Conservation (phyloP, 148 eudicot genomes). For the Diospyros lotus region DNA sequence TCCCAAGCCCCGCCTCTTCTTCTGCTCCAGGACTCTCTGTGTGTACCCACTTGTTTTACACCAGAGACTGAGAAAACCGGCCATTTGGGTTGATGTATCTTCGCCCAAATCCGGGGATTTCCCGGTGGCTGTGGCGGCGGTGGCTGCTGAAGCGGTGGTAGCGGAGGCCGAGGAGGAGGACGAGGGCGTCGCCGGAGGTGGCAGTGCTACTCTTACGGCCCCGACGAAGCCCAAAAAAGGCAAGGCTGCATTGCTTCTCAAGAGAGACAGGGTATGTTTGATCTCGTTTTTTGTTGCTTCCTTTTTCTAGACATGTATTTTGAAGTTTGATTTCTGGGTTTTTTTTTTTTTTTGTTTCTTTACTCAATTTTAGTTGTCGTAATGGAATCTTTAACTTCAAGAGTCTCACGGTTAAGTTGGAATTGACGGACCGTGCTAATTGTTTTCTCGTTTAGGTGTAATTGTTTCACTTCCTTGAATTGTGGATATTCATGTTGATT, state of each 20-base stretch:
- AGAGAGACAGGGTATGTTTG: conserved; percentile 70
- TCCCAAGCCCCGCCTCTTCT: not conserved
- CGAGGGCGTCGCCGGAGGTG: conserved; percentile 24
- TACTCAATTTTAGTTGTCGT: not conserved
- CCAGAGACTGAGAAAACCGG: not conserved
- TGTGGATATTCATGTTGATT: too few species aligned
- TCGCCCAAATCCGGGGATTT: not conserved
- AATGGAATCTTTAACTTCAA: not conserved
- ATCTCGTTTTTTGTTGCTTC: not conserved
- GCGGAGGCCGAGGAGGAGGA: conserved; percentile 23
- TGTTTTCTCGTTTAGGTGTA: too few species aligned
- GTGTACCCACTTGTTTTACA: conserved; percentile 3
- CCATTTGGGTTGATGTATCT: conserved; percentile 4
- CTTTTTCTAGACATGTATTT: too few species aligned
- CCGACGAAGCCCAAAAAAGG: conserved; percentile 76
- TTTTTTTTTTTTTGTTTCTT: too few species aligned
- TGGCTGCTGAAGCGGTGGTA: conserved; percentile 42
- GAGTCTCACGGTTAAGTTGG: not conserved
- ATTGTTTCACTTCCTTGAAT: too few species aligned
- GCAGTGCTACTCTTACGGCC: conserved; percentile 14
- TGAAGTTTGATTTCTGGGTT: too few species aligned
- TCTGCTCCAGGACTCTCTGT: not conserved
- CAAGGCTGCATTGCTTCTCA: conserved; percentile 83
- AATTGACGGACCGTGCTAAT: not conserved
- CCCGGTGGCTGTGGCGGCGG: conserved; percentile 52